Evolutionary conservation across 768 basidiomycete genomes (phyloP).

Genomic region (Porphyrellus cyaneotinctus): DNA sequence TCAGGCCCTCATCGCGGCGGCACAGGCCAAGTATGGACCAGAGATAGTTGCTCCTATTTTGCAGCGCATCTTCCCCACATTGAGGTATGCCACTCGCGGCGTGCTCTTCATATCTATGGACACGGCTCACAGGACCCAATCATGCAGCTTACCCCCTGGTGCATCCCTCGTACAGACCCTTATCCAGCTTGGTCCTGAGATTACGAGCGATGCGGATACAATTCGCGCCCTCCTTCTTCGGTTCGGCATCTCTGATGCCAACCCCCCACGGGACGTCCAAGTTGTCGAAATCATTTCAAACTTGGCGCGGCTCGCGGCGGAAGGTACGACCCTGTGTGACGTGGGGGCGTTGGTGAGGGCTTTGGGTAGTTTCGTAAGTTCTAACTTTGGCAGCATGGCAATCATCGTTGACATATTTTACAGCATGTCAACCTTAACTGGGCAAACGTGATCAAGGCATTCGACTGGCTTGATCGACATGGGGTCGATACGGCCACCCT

Average conservation of each 20-base stretch:
- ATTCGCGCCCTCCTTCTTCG: conserved; percentile 65
- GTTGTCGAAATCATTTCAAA: conserved; percentile 68
- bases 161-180: conserved; percentile 72
- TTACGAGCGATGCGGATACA: conserved; percentile 69
- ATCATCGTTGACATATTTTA: conserved; percentile 12
- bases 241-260: conserved; percentile 69
- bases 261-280: conserved; percentile 67
- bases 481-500: conserved; percentile 87
- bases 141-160: conserved; percentile 55
- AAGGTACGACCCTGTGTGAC: conserved; percentile 71
- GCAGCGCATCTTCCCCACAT: conserved; percentile 65
- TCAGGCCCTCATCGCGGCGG: conserved; percentile 68
- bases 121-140: conserved; percentile 13
- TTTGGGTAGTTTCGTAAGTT: conserved; percentile 68
- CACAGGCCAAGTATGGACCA: conserved; percentile 75
- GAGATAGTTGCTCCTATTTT: conserved; percentile 73
- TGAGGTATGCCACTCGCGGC: conserved; percentile 51
- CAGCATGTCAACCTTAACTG: conserved; percentile 71
- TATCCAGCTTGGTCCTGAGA: conserved; percentile 74
- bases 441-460: conserved; percentile 78
- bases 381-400: background rate
- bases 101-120: conserved; percentile 8
- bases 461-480: conserved; percentile 80
- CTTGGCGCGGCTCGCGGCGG: conserved; percentile 63
- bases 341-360: conserved; percentile 70